Evolutionary conservation across 495 filamentous ascomycete genomes (phyloP).

Genomic region (Penicillium paradoxum): DNA sequence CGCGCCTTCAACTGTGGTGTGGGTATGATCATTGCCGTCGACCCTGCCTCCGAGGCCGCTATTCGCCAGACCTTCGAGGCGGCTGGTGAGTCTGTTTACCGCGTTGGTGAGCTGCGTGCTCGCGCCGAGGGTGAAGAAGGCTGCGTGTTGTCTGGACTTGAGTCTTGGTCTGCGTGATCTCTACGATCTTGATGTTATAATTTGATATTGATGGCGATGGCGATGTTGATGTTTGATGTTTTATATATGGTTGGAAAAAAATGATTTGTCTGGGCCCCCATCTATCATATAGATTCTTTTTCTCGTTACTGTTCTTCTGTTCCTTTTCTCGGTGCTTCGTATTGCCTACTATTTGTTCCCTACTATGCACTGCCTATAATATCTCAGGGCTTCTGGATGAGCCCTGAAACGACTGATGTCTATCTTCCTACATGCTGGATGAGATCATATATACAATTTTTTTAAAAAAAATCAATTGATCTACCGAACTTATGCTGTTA

Average conservation of each 20-base stretch:
- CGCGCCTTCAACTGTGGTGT: slow-evolving; percentile 92
- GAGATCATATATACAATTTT: slow-evolving; percentile 22
- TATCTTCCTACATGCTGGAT: slow-evolving; percentile 21
- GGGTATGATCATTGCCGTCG: slow-evolving; percentile 85
- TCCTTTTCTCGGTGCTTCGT: slow-evolving; percentile 9
- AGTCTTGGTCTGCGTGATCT: slow-evolving; percentile 55
- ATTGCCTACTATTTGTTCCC: slow-evolving; percentile 1
- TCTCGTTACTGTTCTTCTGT: slow-evolving; percentile 9
- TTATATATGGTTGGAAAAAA: slow-evolving; percentile 6
- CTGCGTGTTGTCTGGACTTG: slow-evolving; percentile 64
- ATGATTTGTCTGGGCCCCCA: neutral
- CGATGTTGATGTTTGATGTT: slow-evolving; percentile 8
- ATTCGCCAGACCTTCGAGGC: slow-evolving; percentile 45
- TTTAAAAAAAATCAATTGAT: neutral
- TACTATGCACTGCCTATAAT: slow-evolving; percentile 5
- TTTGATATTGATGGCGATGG: slow-evolving; percentile 1
- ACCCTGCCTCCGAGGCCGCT: slow-evolving; percentile 21
- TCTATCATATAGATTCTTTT: slow-evolving; percentile 2
- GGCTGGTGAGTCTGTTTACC: slow-evolving; percentile 71
- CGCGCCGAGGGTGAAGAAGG: slow-evolving; percentile 52
- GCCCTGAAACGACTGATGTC: slow-evolving; percentile 18
- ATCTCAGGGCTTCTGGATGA: slow-evolving; percentile 1
- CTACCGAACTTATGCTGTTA: neutral
- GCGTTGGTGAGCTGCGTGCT: slow-evolving; percentile 62
- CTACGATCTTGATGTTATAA: neutral